Percentiles rank a stretch among this genome's conserved stretches.
Conservation (phyloP, 192 early-diverging fungal species). For the Coemansia sp. region DNA sequence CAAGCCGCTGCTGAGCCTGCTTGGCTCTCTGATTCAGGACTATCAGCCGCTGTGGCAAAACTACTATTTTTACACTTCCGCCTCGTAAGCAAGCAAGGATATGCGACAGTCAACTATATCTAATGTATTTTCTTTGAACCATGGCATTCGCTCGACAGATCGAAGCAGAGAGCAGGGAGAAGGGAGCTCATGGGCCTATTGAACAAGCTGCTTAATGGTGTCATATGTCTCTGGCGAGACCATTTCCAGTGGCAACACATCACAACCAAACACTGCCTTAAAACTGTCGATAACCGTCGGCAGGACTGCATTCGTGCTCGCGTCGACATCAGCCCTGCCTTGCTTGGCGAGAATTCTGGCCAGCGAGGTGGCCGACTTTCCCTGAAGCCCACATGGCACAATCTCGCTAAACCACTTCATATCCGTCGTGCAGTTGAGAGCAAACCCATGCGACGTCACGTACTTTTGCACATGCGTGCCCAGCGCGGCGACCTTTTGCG, state of each 20-base stretch:
- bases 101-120: neutral
- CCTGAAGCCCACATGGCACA: constrained; percentile 85
- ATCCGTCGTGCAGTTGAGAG: constrained; percentile 92
- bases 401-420: constrained; percentile 89
- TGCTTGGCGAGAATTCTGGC: constrained; percentile 9
- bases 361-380: constrained; percentile 80
- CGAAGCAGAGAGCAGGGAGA: neutral
- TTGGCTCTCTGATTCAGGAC: constrained; percentile 79
- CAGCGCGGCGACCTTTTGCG: constrained; percentile 91
- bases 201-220: constrained; percentile 20
- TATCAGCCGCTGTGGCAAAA: constrained; percentile 91
- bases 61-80: constrained; percentile 86
- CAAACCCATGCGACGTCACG: constrained; percentile 92
- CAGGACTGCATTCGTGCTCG: constrained; percentile 18
- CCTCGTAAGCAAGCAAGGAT: constrained; percentile 34
- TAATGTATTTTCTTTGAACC: neutral
- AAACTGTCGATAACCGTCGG: constrained; percentile 37
- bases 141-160: neutral
- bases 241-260: constrained; percentile 28
- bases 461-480: constrained; percentile 90
- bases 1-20: constrained; percentile 77
- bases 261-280: constrained; percentile 29
- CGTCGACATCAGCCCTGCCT: neutral
- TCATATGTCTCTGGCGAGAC: constrained; percentile 32
- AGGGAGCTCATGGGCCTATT: neutral